Base-by-base conservation (phyloP, 192 early-diverging fungal genomes). In the Chytriomyces sp. region DNA sequence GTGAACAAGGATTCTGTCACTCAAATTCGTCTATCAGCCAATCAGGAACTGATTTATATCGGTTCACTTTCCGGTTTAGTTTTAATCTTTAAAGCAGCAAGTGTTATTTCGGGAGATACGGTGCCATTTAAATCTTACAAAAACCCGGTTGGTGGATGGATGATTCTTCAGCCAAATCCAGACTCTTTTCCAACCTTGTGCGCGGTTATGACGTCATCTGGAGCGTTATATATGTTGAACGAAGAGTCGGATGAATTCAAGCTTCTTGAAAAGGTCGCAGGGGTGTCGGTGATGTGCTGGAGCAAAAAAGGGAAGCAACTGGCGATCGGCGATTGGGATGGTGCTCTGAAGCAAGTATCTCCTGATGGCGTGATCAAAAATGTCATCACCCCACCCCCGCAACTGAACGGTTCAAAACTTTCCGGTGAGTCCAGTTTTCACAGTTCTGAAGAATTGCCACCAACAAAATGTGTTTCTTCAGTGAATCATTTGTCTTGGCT, bases 241-340 rank as follows among this genome's bases (percentile, higher is more conserved):
- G 66, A 50, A 13, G 73, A 75, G 28, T 46, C 73, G 35, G 64
- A 46, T 10, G 73, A 65, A n/a, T 75, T 75, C 43, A 66, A n/a
- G 24, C 45, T 64, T 5, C 6, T 66, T 16, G 10, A 20, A 8
- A 18, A 45, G n/a, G 35, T n/a, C 48, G 44, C 20, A 16, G 6
- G 18, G 13, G 59, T 74, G 20, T 65, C 5, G 24, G 26, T 62
- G 75, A 77, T 96, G 35, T 91, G 88, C 49, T 97, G 95, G 95
- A 95, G 93, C 45, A 85, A 85, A 46, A 97, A 97, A 76, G 95
- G 95, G 75, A 95, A 94, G 74, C 95, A 95, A 77, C 88, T 97
- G 48, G 90, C 91, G 45, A 91, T 92, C 35, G 95, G 94, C 23
- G 87, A 86, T 44, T 50, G 79, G n/a, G 67, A 76, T 7, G 94